A percentile compares a stretch with the other conserved stretches of the same genome.
These are phyloP conservation scores for Sphaerulina populicola DNA, from an alignment of 2,329 filamentous ascomycete species.

Conservation along the genomic window DNA sequence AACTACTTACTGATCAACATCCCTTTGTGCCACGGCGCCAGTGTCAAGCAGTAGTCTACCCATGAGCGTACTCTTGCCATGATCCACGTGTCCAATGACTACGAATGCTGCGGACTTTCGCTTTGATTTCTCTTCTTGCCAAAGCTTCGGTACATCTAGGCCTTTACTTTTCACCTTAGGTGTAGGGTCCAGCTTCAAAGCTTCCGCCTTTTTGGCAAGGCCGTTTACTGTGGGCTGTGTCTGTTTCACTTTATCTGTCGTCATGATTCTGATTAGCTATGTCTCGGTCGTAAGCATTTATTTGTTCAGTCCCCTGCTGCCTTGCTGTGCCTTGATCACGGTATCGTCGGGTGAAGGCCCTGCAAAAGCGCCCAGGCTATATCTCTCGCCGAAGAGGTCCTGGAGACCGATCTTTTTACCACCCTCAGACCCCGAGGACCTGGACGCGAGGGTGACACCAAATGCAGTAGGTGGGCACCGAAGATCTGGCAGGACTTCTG, in stretches of 20 bases:
- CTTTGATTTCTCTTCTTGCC: conserved; percentile 21
- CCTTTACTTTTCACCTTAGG: conserved; percentile 60
- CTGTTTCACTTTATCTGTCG: conserved; percentile 18
- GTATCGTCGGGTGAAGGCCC: conserved; percentile 31
- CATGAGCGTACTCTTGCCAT: conserved; percentile 97
- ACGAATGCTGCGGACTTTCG: conserved; percentile 30
- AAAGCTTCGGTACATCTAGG: conserved; percentile 55
- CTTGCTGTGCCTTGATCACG: conserved; percentile 25
- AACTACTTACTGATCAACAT: conserved; percentile 59
- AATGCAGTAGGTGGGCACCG: conserved; percentile 28
- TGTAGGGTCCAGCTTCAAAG: conserved; percentile 23
- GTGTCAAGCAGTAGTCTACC: conserved; percentile 84
- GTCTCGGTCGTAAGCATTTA: conserved; percentile 10
- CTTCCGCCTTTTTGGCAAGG: conserved; percentile 27
- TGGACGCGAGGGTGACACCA: conserved; percentile 23
- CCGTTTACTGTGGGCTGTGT: conserved; percentile 17
- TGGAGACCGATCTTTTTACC: conserved; percentile 16
- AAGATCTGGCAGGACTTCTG: conserved; percentile 25
- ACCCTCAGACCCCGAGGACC: background rate
- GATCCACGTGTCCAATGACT: conserved; percentile 77
- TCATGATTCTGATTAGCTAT: conserved; percentile 11
- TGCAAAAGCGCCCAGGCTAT: conserved; percentile 22
- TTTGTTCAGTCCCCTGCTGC: conserved; percentile 30
- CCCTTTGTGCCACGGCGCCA: conserved; percentile 77
- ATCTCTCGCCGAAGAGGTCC: conserved; percentile 24